These are phyloP conservation scores for Ceriops tagal DNA, from an alignment of 345 rosid genomes.

Conservation along the genomic window DNA sequence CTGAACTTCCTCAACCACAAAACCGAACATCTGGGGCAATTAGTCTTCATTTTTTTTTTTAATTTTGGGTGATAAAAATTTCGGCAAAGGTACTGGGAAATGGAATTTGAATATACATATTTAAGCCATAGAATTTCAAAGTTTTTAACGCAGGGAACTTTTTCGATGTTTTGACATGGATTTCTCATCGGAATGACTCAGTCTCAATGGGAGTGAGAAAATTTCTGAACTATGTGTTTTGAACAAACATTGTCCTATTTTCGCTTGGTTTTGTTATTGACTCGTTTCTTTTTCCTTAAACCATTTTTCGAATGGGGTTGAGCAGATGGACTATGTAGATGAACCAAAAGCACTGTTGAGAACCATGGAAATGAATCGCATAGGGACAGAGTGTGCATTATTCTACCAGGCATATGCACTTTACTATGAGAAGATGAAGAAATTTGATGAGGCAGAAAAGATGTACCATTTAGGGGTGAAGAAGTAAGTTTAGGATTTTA, in stretches of 20 bases:
- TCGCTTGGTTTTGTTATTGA: neutral
- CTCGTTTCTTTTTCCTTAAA: neutral
- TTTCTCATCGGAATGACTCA: no score
- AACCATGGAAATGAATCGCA: slow-evolving; percentile 67
- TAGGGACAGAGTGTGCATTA: slow-evolving; percentile 63
- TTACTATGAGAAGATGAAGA: slow-evolving; percentile 79
- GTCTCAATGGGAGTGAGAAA: neutral
- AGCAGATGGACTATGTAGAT: slow-evolving; percentile 88
- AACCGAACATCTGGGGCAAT: neutral
- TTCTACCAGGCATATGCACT: slow-evolving; percentile 94
- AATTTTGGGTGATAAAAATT: no score
- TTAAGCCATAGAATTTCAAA: neutral
- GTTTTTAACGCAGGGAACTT: no score
- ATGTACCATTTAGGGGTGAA: slow-evolving; percentile 77
- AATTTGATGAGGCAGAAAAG: slow-evolving; percentile 79
- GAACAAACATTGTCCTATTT: no score
- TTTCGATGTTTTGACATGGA: no score
- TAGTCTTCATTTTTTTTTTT: no score
- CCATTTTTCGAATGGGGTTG: slow-evolving; percentile 10
- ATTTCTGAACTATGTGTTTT: neutral
- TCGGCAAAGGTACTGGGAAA: neutral
- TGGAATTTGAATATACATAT: neutral
- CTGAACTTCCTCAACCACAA: neutral
- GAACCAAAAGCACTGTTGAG: slow-evolving; percentile 68
- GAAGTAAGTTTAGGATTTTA: slow-evolving; percentile 48